phyloP scores from a whole-genome alignment of 805 yeast genomes.

The Hanseniaspora mollemarum region DNA sequence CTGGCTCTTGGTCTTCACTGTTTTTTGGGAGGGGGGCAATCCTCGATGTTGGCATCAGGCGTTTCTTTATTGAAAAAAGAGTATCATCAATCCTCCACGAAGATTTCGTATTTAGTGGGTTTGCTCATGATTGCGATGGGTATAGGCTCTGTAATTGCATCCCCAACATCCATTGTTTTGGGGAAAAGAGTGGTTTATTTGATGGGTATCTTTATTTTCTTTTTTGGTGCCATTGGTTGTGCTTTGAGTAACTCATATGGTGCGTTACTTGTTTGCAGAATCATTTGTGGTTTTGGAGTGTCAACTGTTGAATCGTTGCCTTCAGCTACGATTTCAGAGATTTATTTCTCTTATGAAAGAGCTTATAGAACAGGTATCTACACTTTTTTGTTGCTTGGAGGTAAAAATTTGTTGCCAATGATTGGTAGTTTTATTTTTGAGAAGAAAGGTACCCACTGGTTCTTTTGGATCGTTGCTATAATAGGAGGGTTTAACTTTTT shows the following conservation, averaged over 20 bases:
- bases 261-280: slow-evolving; percentile 45
- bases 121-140: slow-evolving; percentile 49
- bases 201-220: slow-evolving; percentile 37
- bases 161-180: slow-evolving; percentile 46
- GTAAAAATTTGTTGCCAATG: slow-evolving; percentile 49
- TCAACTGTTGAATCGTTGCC: slow-evolving; percentile 53
- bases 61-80: slow-evolving; percentile 34
- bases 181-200: slow-evolving; percentile 51
- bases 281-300: slow-evolving; percentile 48
- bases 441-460: slow-evolving; percentile 44
- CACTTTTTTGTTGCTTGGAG: slow-evolving; percentile 48
- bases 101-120: slow-evolving; percentile 45
- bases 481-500: slow-evolving; percentile 38
- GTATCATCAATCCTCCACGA: slow-evolving; percentile 34
- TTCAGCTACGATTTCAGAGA: slow-evolving; percentile 49
- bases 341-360: slow-evolving; percentile 49
- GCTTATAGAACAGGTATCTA: slow-evolving; percentile 50
- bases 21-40: slow-evolving; percentile 51
- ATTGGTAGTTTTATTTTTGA: slow-evolving; percentile 44
- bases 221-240: slow-evolving; percentile 46
- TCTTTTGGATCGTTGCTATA: slow-evolving; percentile 48
- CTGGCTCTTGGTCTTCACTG: slow-evolving; percentile 45
- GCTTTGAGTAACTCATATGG: slow-evolving; percentile 41
- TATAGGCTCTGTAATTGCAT: slow-evolving; percentile 45
- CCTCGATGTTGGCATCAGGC: slow-evolving; percentile 51